phyloP scores from a whole-genome alignment of 2,329 filamentous ascomycete species.

The Cordyceps farinosa region DNA sequence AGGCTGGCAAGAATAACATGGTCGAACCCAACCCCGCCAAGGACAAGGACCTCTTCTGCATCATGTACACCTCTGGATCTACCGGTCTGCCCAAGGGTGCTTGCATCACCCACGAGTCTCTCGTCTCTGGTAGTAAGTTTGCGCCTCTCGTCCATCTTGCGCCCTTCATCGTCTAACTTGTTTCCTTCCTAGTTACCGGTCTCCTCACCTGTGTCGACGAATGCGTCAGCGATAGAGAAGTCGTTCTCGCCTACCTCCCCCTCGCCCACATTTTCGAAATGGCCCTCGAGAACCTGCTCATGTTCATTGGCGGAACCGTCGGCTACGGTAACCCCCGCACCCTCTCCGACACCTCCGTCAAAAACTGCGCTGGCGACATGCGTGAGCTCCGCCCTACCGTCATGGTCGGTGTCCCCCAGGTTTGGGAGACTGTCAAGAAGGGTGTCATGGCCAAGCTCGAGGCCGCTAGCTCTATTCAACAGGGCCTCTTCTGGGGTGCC shows the following conservation, averaged over 20 bases:
- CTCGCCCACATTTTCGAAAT: slow-evolving; percentile 96
- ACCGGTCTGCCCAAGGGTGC: slow-evolving; percentile 89
- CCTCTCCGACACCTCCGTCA: slow-evolving; percentile 78
- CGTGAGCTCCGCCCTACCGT: slow-evolving; percentile 85
- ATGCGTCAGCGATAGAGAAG: slow-evolving; percentile 73
- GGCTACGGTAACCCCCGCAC: slow-evolving; percentile 92
- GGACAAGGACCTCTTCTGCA: slow-evolving; percentile 75
- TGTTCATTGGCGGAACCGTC: slow-evolving; percentile 87
- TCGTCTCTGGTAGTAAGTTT: slow-evolving; percentile 66
- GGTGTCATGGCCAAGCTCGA: slow-evolving; percentile 80
- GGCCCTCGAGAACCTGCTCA: slow-evolving; percentile 84
- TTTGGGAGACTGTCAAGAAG: slow-evolving; percentile 98
- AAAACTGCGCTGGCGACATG: slow-evolving; percentile 91
- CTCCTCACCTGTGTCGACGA: slow-evolving; percentile 73
- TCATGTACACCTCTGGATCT: slow-evolving; percentile 84
- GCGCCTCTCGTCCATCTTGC: background rate
- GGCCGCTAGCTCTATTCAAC: slow-evolving; percentile 63
- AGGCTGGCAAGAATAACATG: slow-evolving; percentile 63
- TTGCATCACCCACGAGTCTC: slow-evolving; percentile 73
- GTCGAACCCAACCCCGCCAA: slow-evolving; percentile 68
- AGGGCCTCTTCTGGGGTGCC: slow-evolving; percentile 72
- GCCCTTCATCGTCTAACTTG: slow-evolving; percentile 5
- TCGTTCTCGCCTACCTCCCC: slow-evolving; percentile 84
- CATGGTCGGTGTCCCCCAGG: slow-evolving; percentile 89
- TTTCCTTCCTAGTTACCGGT: slow-evolving; percentile 61